phyloP scores from a whole-genome alignment of 495 filamentous ascomycete genomes.

The Elaphomyces granulatus region DNA sequence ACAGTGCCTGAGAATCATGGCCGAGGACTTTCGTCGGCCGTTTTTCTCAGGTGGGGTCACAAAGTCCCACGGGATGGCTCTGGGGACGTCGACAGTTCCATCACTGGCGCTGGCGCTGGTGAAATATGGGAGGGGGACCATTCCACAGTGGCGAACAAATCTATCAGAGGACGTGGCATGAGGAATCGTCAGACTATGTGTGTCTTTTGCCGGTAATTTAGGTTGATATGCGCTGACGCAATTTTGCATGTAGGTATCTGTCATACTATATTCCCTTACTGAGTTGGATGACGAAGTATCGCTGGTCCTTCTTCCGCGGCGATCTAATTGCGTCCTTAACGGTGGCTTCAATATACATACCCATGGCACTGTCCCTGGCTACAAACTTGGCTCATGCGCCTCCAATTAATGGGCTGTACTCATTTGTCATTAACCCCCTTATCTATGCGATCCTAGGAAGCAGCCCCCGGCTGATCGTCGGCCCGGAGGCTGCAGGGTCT shows the following conservation, averaged over 20 bases:
- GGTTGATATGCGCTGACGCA: too few species aligned
- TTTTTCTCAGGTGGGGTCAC: too few species aligned
- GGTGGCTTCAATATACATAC: conserved; percentile 93
- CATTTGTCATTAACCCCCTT: conserved; percentile 82
- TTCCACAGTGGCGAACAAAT: too few species aligned
- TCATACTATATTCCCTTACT: conserved; percentile 87
- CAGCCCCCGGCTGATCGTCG: conserved; percentile 85
- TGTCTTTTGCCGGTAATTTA: too few species aligned
- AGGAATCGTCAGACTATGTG: conserved; percentile 25
- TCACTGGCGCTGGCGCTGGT: too few species aligned
- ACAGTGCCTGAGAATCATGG: background rate
- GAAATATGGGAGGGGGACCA: too few species aligned
- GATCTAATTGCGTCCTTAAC: conserved; percentile 80
- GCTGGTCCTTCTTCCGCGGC: conserved; percentile 62
- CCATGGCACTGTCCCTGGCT: conserved; percentile 91
- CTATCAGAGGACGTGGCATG: too few species aligned
- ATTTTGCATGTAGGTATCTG: conserved; percentile 64
- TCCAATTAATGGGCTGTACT: conserved; percentile 89
- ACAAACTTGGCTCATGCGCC: conserved; percentile 88
- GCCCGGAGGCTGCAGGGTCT: conserved; percentile 87
- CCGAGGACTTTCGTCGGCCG: background rate
- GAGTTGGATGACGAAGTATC: conserved; percentile 79
- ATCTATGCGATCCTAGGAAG: conserved; percentile 84
- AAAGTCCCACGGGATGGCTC: too few species aligned
- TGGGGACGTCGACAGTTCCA: too few species aligned